Evolutionary conservation across 2,329 filamentous ascomycete genomes (phyloP).

Genomic region (Cladophialophora chaetospira): DNA sequence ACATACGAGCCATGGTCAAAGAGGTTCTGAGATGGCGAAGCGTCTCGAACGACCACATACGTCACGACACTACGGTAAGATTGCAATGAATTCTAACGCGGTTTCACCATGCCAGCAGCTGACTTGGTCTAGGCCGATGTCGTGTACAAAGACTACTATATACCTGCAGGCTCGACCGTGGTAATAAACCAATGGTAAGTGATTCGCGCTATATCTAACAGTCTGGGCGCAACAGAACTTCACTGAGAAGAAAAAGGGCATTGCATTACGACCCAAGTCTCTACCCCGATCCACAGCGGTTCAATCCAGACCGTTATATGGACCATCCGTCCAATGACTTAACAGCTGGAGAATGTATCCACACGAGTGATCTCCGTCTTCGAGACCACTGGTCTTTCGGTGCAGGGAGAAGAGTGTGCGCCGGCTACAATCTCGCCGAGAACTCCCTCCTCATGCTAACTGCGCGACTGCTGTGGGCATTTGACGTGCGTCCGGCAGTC

Average conservation of each 20-base stretch:
- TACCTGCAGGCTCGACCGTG: constrained; percentile 43
- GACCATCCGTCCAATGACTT: neutral
- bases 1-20: constrained; percentile 36
- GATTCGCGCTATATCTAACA: neutral
- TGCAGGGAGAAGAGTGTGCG: constrained; percentile 47
- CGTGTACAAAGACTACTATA: constrained; percentile 38
- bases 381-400: constrained; percentile 29
- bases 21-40: constrained; percentile 38
- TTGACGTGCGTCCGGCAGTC: constrained; percentile 9
- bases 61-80: constrained; percentile 29
- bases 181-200: constrained; percentile 37
- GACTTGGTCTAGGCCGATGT: constrained; percentile 33
- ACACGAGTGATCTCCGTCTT: neutral
- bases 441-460: constrained; percentile 52
- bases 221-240: neutral
- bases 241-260: constrained; percentile 31
- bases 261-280: constrained; percentile 48
- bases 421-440: constrained; percentile 54
- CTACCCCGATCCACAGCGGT: constrained; percentile 35
- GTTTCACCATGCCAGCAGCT: neutral
- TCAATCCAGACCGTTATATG: constrained; percentile 39
- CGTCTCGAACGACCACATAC: constrained; percentile 28
- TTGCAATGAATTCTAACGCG: neutral
- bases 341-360: constrained; percentile 34
- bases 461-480: constrained; percentile 39